Conservation (phyloP, 768 basidiomycete genomes). For the Gelatoporia subvermispora region DNA sequence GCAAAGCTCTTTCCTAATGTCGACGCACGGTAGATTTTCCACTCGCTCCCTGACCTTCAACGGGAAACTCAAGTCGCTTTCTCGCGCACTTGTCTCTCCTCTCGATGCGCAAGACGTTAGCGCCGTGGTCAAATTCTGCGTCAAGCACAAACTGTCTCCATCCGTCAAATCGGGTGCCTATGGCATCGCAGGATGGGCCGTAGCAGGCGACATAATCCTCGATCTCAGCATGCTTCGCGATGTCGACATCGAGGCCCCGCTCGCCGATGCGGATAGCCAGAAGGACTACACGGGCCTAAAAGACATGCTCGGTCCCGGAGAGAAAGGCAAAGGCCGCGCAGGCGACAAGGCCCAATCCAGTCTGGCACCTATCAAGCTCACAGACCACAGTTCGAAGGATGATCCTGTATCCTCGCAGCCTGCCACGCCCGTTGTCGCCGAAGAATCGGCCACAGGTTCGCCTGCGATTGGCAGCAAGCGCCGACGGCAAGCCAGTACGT, state of each 20-base stretch:
- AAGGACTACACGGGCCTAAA: conserved; percentile 55
- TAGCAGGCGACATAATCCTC: conserved; percentile 81
- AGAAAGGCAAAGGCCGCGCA: conserved; percentile 49
- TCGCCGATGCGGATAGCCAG: conserved; percentile 10
- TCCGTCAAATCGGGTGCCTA: conserved; percentile 90
- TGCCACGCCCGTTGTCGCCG: too few species aligned
- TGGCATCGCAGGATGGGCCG: conserved; percentile 86
- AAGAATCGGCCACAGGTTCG: too few species aligned
- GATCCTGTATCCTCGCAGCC: too few species aligned
- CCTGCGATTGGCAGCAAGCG: conserved; percentile 30
- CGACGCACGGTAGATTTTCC: conserved; percentile 12
- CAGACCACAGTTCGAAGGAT: too few species aligned
- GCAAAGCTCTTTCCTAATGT: not conserved
- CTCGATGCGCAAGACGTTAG: conserved; percentile 78
- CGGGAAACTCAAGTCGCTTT: conserved; percentile 19
- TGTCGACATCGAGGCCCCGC: conserved; percentile 61
- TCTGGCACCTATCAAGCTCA: conserved; percentile 27
- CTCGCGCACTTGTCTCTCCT: conserved; percentile 50
- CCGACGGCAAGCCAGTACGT: conserved; percentile 42
- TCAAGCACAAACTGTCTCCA: conserved; percentile 60
- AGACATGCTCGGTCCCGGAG: conserved; percentile 45
- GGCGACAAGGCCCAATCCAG: conserved; percentile 5
- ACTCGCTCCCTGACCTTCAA: conserved; percentile 24
- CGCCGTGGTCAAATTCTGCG: conserved; percentile 72
- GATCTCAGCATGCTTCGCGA: conserved; percentile 70